Conservation (phyloP, 306 rosid species). For the Senna siamea region DNA sequence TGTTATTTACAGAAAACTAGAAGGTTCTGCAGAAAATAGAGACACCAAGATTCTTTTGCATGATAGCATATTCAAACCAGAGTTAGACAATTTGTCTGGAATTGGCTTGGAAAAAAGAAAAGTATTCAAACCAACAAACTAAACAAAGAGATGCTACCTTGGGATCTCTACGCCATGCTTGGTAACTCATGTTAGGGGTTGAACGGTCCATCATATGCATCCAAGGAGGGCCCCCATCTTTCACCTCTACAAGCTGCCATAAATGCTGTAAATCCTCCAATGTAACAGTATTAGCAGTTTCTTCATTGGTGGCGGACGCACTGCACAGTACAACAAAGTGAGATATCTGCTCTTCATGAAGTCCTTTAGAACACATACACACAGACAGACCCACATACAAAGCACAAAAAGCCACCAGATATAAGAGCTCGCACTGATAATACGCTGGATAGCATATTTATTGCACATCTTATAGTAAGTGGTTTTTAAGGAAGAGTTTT, state of each 20-base stretch:
- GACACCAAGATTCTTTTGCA: not conserved
- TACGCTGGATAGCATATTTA: not conserved
- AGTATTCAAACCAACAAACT: not conserved
- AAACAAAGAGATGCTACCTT: slow-evolving; percentile 44
- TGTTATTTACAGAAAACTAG: not conserved
- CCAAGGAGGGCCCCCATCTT: slow-evolving; percentile 71
- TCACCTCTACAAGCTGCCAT: slow-evolving; percentile 54
- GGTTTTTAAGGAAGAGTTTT: not conserved
- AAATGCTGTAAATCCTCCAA: slow-evolving; percentile 50
- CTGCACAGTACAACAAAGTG: slow-evolving; percentile 27
- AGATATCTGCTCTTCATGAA: slow-evolving; percentile 1
- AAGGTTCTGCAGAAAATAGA: not conserved
- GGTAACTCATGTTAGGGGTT: slow-evolving; percentile 55
- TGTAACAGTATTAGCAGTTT: slow-evolving; percentile 7
- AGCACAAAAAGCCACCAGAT: not conserved
- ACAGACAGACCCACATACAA: not conserved
- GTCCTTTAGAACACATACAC: not conserved
- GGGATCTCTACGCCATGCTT: slow-evolving; percentile 67
- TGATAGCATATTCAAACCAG: not conserved
- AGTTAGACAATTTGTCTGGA: slow-evolving; percentile 4
- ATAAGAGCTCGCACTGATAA: not conserved
- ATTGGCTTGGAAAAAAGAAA: not conserved
- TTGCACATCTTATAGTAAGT: not conserved
- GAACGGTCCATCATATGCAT: slow-evolving; percentile 60
- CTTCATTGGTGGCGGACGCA: slow-evolving; percentile 19